These are phyloP conservation scores for rapeseed (Brassica napus) DNA, from an alignment of 345 rosid species.

Conservation along the genomic window Da-Ae NC_063444.1:47113001-47113500, in stretches of 20 bases:
- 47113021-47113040: not conserved
- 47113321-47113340: not conserved
- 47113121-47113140: slow-evolving; percentile 7
- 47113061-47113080: not conserved
- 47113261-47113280: not conserved
- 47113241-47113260: slow-evolving; percentile 20
- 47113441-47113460: slow-evolving; percentile 30
- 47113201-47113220: not conserved
- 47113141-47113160: slow-evolving; percentile 28
- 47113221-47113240: slow-evolving; percentile 26
- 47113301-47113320: not conserved
- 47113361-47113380: not conserved
- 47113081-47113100: slow-evolving; percentile 35
- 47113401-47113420: not conserved
- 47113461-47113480: slow-evolving; percentile 7
- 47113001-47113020: not conserved
- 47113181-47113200: not conserved
- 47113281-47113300: not conserved
- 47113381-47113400: not conserved
- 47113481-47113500: slow-evolving; percentile 42
- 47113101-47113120: slow-evolving; percentile 43
- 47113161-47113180: slow-evolving; percentile 37
- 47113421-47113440: not conserved
- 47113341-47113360: not conserved
- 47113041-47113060: not conserved